Percentiles rank a stretch among this genome's conserved stretches.
Conservation (phyloP, 2,329 filamentous ascomycete species). For the Sporothrix brunneoviolacea region DNA sequence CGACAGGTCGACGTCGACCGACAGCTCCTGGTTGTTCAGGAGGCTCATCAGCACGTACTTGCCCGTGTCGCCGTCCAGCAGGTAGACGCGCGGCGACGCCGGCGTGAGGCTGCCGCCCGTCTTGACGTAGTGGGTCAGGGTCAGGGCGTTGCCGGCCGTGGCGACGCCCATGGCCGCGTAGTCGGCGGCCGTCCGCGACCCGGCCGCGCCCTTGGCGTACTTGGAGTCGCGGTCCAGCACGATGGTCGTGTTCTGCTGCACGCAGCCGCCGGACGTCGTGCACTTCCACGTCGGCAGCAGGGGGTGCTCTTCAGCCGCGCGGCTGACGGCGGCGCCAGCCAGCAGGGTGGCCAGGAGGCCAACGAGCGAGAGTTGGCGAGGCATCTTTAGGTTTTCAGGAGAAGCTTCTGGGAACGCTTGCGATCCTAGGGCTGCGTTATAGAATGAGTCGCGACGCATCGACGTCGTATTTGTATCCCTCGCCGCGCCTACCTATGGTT, state of each 20-base stretch:
- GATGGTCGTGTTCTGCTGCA: slow-evolving; percentile 33
- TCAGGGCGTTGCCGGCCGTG: slow-evolving; percentile 22
- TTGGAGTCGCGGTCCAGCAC: slow-evolving; percentile 37
- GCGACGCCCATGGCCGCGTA: slow-evolving; percentile 30
- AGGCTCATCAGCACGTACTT: slow-evolving; percentile 53
- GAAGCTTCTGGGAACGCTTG: too few species aligned
- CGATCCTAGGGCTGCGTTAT: too few species aligned
- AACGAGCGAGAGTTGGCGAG: too few species aligned
- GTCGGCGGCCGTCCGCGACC: slow-evolving; percentile 29
- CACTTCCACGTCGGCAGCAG: slow-evolving; percentile 38
- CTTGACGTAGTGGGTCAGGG: slow-evolving; percentile 24
- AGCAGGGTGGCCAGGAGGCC: slow-evolving; percentile 3
- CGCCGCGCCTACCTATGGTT: too few species aligned
- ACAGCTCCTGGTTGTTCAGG: slow-evolving; percentile 49
- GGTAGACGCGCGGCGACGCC: slow-evolving; percentile 43
- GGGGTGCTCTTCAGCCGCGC: slow-evolving; percentile 34
- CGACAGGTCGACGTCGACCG: slow-evolving; percentile 56
- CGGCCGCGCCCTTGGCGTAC: slow-evolving; percentile 30
- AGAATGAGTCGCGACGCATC: too few species aligned
- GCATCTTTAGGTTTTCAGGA: too few species aligned
- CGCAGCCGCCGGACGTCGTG: slow-evolving; percentile 37
- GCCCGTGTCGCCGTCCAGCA: slow-evolving; percentile 38
- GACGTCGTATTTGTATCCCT: too few species aligned
- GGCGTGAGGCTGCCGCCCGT: neutral
- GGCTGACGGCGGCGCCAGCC: slow-evolving; percentile 1